phyloP scores from a whole-genome alignment of 2,329 filamentous ascomycete genomes.

The Beauveria asiatica region DNA sequence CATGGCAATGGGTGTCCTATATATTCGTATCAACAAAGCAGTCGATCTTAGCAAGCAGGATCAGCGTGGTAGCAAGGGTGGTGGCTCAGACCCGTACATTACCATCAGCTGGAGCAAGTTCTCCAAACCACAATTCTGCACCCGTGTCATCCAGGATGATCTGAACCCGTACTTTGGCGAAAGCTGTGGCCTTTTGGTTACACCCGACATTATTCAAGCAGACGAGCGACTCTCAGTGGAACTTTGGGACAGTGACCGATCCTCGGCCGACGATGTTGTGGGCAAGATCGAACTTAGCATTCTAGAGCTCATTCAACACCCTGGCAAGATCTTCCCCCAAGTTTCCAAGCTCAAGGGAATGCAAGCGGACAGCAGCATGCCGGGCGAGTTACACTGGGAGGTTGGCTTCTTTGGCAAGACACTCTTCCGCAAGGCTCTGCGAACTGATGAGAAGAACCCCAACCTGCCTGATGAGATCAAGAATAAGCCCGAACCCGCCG shows the following conservation, averaged over 20 bases:
- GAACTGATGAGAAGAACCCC: constrained; percentile 79
- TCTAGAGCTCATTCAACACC: constrained; percentile 87
- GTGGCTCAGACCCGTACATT: constrained; percentile 92
- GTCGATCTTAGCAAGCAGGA: constrained; percentile 88
- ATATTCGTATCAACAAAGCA: constrained; percentile 85
- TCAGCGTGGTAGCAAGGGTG: constrained; percentile 67
- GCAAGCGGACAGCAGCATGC: constrained; percentile 80
- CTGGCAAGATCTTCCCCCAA: constrained; percentile 86
- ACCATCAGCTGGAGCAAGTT: constrained; percentile 94
- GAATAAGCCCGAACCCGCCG: constrained; percentile 69
- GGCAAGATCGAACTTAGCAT: constrained; percentile 92
- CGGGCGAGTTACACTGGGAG: constrained; percentile 90
- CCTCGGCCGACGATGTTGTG: constrained; percentile 87
- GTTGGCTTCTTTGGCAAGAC: constrained; percentile 93
- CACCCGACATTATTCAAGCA: constrained; percentile 81
- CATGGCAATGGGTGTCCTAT: constrained; percentile 78
- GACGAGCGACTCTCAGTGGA: constrained; percentile 91
- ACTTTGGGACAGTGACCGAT: constrained; percentile 91
- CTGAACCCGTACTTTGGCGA: constrained; percentile 92
- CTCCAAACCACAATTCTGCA: constrained; percentile 95
- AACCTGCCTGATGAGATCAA: constrained; percentile 65
- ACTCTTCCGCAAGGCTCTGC: constrained; percentile 72
- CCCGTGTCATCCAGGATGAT: constrained; percentile 89
- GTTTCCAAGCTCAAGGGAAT: constrained; percentile 75
- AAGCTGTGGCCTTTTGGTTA: constrained; percentile 75